Base-by-base conservation (phyloP, 2,329 filamentous ascomycete genomes). In the Drechslerella stenobrocha region DNA sequence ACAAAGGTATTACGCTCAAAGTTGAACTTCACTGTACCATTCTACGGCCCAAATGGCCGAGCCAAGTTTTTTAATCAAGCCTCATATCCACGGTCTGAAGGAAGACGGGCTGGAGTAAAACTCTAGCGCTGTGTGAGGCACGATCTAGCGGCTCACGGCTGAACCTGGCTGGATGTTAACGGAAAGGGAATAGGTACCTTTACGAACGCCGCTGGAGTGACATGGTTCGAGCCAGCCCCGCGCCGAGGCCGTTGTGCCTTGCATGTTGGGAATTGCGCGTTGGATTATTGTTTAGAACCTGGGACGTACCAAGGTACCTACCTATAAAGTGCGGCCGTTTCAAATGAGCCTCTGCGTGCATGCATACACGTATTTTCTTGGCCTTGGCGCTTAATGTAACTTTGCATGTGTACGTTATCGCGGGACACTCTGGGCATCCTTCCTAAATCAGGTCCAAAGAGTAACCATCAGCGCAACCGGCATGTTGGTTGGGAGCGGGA, bases 81-180 rank as follows among this genome's bases (percentile, higher is more conserved):
- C 50, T 67, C 48, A 44, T 46, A 48, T 60, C 63, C 63, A 67
- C 51, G 55, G 55, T 59, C 56, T 60, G 42, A 56, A 51, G 63
- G 63, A 67, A 60, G 35, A 34, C 55, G 53, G 32, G 37, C 20
- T 45, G 42, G 28, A 37, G 18, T 34, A 44, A 24, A 46, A 52
- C 37, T 42, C 15, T 18, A 9, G 2, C 37, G 4, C 37, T 18
- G 15, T 18, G 37, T 18, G 37, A 9, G 13, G 37, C n/a, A 42
- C 2, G 22, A 5, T 42, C 3, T 18, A 42, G 37, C 28, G 28
- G 28, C 28, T 42, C 13, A 20, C 4, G 37, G 37, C 37, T 42
- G 9, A n/a, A 42, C 18, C 11, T 5, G 28, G 28, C 28, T 30
- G 11, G 11, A 30, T 5, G 11, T 30, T n/a, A n/a, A 30, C 11